phyloP scores from a whole-genome alignment of 768 basidiomycete genomes.

The Suillus weaverae region DNA sequence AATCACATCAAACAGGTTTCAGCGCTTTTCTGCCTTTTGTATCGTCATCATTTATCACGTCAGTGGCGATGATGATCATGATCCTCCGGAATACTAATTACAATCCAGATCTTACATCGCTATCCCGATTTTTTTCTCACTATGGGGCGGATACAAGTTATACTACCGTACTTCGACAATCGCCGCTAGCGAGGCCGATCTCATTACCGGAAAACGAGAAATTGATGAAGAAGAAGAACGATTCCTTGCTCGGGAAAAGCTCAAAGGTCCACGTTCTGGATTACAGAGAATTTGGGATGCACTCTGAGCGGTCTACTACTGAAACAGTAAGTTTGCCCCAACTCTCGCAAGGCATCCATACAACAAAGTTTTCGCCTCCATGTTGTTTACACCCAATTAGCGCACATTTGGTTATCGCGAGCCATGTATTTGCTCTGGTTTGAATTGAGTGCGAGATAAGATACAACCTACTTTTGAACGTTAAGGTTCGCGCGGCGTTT shows the following conservation, averaged over 20 bases:
- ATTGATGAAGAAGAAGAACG: conserved; percentile 64
- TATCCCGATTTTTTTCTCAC: conserved; percentile 17
- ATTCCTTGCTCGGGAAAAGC: conserved; percentile 45
- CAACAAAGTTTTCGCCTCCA: background rate
- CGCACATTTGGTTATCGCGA: background rate
- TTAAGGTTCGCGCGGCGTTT: conserved; percentile 3
- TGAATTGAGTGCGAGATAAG: conserved; percentile 1
- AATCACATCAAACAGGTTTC: conserved; percentile 14
- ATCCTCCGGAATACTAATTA: conserved; percentile 8
- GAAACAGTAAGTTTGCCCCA: background rate
- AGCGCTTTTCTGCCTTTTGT: conserved; percentile 40
- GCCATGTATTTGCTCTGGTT: background rate
- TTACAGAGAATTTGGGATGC: conserved; percentile 15
- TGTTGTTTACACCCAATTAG: background rate
- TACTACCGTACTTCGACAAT: conserved; percentile 21
- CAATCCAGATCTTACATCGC: conserved; percentile 15
- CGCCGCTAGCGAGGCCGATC: conserved; percentile 53
- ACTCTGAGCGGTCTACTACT: background rate
- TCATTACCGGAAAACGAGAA: conserved; percentile 54
- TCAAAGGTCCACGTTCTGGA: conserved; percentile 35
- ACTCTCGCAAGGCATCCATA: background rate
- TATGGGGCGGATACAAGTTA: conserved; percentile 24
- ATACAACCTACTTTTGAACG: background rate
- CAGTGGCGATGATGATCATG: conserved; percentile 24
- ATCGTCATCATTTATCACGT: conserved; percentile 62